Evolutionary conservation across 257 asterid species (phyloP), one percentile per base, ranked within the genome.

Genomic region (Gynochthodes officinalis): DNA sequence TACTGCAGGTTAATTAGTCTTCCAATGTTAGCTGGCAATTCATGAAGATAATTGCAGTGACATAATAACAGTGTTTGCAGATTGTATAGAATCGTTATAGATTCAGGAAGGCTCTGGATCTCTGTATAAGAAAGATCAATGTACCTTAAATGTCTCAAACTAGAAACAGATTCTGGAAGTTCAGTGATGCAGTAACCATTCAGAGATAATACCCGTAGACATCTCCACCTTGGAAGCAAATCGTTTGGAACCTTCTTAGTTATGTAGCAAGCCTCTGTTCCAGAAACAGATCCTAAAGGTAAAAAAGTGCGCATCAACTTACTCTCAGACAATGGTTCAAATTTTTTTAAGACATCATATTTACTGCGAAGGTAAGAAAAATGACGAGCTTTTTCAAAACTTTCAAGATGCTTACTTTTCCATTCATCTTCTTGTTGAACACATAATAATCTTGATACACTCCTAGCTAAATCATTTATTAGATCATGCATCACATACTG

Each of bases 341-440:
- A 85, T 58, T 75, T 85, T 66, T 67, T 83, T 76, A 76, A 85
- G 80, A 83, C 87, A 61, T 83, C 89, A 61, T 81, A 85, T 74
- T 83, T 83, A 68, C 80, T 74, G 65, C 88, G 81, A 73, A 76
- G 67, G 82, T 79, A 83, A 54, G 90, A 77, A 71, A 83, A 79
- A 77, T 86, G 83, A 18, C 73, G 87, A 53, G 80, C 74, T 74
- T 75, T 79, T 66, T 75, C 82, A 19, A 76, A 71, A 52, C 70
- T 75, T 60, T 78, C 53, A 33, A 40, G 71, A 44, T 23, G 62
- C 50, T 53, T 74, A 33, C 18, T 69, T 44, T 70, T 75, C 85
- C 79, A 81, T 19, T 76, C 78, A 71, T 83, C 85, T 75, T 80
- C 83, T 74, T 72, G 74, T 48, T 73, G 82, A 58, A 81, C 9